phyloP scores from a whole-genome alignment of 2,329 filamentous ascomycete genomes.

The Cryphonectria carpinicola region DNA sequence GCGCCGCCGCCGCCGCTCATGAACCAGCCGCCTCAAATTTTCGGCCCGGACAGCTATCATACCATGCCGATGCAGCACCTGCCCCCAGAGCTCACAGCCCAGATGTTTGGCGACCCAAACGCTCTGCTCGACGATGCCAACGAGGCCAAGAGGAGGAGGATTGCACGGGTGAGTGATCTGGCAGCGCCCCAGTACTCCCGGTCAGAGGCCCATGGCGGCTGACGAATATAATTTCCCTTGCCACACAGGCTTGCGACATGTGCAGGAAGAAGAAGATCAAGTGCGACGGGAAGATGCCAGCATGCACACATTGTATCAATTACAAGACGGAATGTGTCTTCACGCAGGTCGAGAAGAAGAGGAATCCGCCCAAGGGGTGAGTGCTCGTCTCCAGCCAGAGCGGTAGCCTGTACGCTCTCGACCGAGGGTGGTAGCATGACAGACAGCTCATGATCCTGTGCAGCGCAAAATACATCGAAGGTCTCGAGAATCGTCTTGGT shows the following conservation, averaged over 20 bases:
- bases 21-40: constrained; percentile 71
- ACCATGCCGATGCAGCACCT: constrained; percentile 61
- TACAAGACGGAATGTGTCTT: constrained; percentile 98
- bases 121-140: constrained; percentile 67
- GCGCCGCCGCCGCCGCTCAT: constrained; percentile 62
- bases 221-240: constrained; percentile 23
- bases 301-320: constrained; percentile 94
- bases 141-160: constrained; percentile 86
- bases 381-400: constrained; percentile 34
- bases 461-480: constrained; percentile 97
- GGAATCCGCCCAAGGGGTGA: constrained; percentile 94
- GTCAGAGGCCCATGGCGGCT: constrained; percentile 9
- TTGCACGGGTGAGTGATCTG: constrained; percentile 71
- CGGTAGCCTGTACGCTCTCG: constrained; percentile 13
- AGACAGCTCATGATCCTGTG: constrained; percentile 15
- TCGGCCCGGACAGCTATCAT: constrained; percentile 65
- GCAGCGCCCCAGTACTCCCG: not conserved
- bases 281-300: constrained; percentile 93
- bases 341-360: constrained; percentile 98
- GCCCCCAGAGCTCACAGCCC: constrained; percentile 60
- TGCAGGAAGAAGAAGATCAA: constrained; percentile 98
- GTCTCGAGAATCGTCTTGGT: constrained; percentile 89
- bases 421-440: not conserved
- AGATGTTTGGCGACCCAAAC: constrained; percentile 62
- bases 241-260: constrained; percentile 85